Evolutionary conservation across 1,284 basidiomycete genomes (phyloP), one percentile per base, ranked within the genome.

Genomic region (Marasmius fiardii): DNA sequence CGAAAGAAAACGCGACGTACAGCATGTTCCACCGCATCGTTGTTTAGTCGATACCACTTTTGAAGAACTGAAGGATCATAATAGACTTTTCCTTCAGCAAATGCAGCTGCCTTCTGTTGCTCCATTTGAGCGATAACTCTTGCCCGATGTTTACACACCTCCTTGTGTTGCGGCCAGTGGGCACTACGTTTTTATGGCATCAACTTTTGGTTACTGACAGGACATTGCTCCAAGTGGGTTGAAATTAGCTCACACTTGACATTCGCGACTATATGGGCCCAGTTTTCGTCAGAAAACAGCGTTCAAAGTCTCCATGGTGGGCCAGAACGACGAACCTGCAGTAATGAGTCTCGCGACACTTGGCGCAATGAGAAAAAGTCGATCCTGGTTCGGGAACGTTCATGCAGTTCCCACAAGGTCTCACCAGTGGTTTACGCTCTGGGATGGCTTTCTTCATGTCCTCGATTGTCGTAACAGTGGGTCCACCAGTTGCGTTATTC

Each of bases 161-260:
- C 14, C 34, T 57, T 55, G 34, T 57, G 56, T 34, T 55, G 49
- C 20, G 56, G 47, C 58, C 58, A 60, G 33, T 60, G 44, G 3
- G 48, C 48, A 18, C 49, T 51, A 43, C 20, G 35, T 39, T 43
- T 14, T 14, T 11, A 10, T 34, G 11, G 2, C 20, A 26, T 24
- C 10, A 51, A 37, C 28, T 3, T 26, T 33, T 18, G 2, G 52
- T 51, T 48, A 24, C 20, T n/a, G 2, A 26, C 28, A n/a, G n/a
- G n/a, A n/a, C n/a, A n/a, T n/a, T n/a, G n/a, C n/a, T n/a, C n/a
- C n/a, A n/a, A n/a, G n/a, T 33, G 47, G 18, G 8, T 18, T 28
- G 28, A 7, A 33, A 7, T n/a, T 3, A 28, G 16, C 47, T 49
- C 47, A 49, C 47, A 26, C 28, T 34, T 60, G 58, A 39, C 58